Evolutionary conservation across 2,329 filamentous ascomycete genomes (phyloP), one percentile per base, ranked within the genome.

Genomic region (Boeremia exigua): DNA sequence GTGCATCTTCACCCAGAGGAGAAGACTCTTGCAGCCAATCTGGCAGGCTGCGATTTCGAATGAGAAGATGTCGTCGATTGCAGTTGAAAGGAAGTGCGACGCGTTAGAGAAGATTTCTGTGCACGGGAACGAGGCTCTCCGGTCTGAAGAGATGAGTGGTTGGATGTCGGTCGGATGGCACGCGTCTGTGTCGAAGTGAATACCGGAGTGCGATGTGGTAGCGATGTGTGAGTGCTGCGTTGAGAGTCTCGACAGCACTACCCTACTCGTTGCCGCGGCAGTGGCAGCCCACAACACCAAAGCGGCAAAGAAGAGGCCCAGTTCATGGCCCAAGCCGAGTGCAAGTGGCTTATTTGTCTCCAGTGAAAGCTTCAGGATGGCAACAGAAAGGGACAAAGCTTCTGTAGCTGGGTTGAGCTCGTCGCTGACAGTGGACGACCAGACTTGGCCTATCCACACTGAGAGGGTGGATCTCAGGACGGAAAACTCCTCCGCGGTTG

Each of bases 251-350:
- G 33, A 44, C 6, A 12, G 38, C 27, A 60, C 61, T 12, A 63
- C 46, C 11, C 66, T 62, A 1, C 64, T 63, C 9, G 47, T 66
- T 14, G 70, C 65, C 15, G 69, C 62, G 27, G 69, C 68, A 4
- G 71, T 74, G 14, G 67, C 61, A 6, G 67, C 66, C 75, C 75
- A 77, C 0, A 77, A 54, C 1, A 75, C 69, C 4, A 77, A 60
- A 2, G 63, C 61, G 17, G 75, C 72, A 23, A 69, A 71, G 55
- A 72, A 75, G 11, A 77, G 51, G 29, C 71, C 65, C 61, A 77
- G 70, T 23, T 76, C 70, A 30, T 65, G 59, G 12, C 74, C 74
- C 17, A 70, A 54, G 32, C 66, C 65, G 17, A 66, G 64, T 1
- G 52, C 52, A 6, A 67, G 57, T 1, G 44, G 40, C 5, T 67